phyloP scores from a whole-genome alignment of 2,329 filamentous ascomycete species.

The Xylaria sp. region DNA sequence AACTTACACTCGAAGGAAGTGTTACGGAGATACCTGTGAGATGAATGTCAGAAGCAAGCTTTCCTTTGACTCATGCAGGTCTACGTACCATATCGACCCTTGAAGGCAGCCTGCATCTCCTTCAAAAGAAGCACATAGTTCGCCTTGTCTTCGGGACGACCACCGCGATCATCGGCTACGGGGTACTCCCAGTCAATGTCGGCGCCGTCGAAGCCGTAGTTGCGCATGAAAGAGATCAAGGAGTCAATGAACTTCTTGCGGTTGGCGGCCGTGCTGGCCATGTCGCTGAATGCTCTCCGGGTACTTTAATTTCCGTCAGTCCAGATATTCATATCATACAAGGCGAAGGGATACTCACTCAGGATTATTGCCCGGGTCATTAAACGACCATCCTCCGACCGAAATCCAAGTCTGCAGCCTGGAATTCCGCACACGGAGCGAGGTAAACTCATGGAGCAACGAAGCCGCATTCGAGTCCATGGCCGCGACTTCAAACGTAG shows the following conservation, averaged over 20 bases:
- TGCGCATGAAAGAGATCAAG: neutral
- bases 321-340: no score
- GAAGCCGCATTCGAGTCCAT: slow-evolving; percentile 18
- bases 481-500: slow-evolving; percentile 18
- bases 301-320: neutral
- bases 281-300: neutral
- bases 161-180: slow-evolving; percentile 32
- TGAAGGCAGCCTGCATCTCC: slow-evolving; percentile 34
- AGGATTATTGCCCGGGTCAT: neutral
- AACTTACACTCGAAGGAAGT: slow-evolving; percentile 14
- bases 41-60: no score
- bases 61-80: no score
- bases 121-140: slow-evolving; percentile 36
- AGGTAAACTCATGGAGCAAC: no score
- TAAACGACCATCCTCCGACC: slow-evolving; percentile 11
- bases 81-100: slow-evolving; percentile 9
- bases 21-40: slow-evolving; percentile 36
- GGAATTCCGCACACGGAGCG: neutral
- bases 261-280: neutral
- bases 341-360: no score
- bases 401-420: slow-evolving; percentile 7
- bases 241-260: neutral
- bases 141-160: slow-evolving; percentile 31
- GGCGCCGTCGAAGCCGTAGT: slow-evolving; percentile 28
- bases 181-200: slow-evolving; percentile 47